These are phyloP conservation scores for Colletotrichum sp. DNA, from an alignment of 2,329 filamentous ascomycete species.

Conservation along the genomic window DNA sequence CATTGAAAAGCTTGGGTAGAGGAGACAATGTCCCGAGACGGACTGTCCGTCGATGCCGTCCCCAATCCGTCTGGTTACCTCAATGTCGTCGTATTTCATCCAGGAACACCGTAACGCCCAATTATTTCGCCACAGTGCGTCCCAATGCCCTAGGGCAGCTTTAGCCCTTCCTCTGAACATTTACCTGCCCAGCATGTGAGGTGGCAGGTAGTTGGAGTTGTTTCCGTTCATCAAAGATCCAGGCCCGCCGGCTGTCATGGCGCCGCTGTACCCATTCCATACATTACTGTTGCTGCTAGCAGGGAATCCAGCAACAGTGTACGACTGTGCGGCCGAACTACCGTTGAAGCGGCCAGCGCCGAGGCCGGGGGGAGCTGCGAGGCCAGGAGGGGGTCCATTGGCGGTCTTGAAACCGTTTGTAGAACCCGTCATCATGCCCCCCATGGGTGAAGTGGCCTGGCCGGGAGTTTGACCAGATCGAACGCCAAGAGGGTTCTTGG, in stretches of 20 bases:
- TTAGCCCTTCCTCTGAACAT: too few species aligned
- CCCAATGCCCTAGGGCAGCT: not conserved
- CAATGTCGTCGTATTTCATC: not conserved
- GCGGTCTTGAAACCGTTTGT: constrained; percentile 69
- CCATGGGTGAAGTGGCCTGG: constrained; percentile 54
- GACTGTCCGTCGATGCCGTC: not conserved
- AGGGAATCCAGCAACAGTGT: constrained; percentile 21
- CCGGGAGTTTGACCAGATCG: constrained; percentile 73
- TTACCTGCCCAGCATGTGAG: constrained; percentile 40
- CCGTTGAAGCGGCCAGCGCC: constrained; percentile 35
- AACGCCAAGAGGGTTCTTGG: constrained; percentile 95
- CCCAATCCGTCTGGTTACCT: not conserved
- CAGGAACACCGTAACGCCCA: constrained; percentile 4
- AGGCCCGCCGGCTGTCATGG: constrained; percentile 22
- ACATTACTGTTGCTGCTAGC: constrained; percentile 24
- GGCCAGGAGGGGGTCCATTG: constrained; percentile 81
- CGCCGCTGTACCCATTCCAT: constrained; percentile 14
- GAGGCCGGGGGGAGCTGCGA: constrained; percentile 77
- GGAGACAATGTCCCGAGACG: not conserved
- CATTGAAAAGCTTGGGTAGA: not conserved
- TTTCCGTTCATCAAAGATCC: constrained; percentile 25
- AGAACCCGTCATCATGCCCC: constrained; percentile 58
- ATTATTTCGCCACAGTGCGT: not conserved
- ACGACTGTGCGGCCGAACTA: constrained; percentile 11
- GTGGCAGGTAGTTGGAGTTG: constrained; percentile 30